Conservation (phyloP, 2,329 filamentous ascomycete species). For the Apiospora koreana region DNA sequence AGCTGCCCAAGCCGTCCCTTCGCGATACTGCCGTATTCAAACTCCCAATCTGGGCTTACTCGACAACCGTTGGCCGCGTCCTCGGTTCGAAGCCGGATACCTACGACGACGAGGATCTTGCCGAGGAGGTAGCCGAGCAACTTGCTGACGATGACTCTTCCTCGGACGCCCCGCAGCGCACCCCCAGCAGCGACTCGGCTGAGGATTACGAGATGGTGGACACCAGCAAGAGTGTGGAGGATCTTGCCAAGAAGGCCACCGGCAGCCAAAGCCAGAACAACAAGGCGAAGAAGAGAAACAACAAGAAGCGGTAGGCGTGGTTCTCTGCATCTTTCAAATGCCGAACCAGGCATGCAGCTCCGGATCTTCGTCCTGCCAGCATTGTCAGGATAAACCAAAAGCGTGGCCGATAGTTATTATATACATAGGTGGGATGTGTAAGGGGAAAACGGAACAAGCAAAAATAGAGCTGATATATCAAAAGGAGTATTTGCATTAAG, state of each 20-base stretch:
- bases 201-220: constrained; percentile 66
- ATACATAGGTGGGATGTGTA: background rate
- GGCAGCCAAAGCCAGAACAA: constrained; percentile 44
- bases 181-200: constrained; percentile 58
- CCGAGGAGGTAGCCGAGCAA: constrained; percentile 38
- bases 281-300: constrained; percentile 54
- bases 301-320: constrained; percentile 50
- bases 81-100: constrained; percentile 37
- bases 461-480: background rate
- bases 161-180: constrained; percentile 49
- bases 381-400: background rate
- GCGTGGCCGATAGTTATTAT: background rate
- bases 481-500: background rate
- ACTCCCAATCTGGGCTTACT: constrained; percentile 74
- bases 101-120: constrained; percentile 33
- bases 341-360: background rate
- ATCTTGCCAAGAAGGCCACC: constrained; percentile 53
- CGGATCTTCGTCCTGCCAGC: background rate
- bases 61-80: constrained; percentile 52
- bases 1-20: constrained; percentile 76
- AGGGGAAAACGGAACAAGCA: background rate
- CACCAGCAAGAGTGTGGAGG: constrained; percentile 53
- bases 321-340: background rate
- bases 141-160: constrained; percentile 46
- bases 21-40: constrained; percentile 81